phyloP scores from a whole-genome alignment of 495 filamentous ascomycete genomes.

The Podospora pseudopauciseta region DNA sequence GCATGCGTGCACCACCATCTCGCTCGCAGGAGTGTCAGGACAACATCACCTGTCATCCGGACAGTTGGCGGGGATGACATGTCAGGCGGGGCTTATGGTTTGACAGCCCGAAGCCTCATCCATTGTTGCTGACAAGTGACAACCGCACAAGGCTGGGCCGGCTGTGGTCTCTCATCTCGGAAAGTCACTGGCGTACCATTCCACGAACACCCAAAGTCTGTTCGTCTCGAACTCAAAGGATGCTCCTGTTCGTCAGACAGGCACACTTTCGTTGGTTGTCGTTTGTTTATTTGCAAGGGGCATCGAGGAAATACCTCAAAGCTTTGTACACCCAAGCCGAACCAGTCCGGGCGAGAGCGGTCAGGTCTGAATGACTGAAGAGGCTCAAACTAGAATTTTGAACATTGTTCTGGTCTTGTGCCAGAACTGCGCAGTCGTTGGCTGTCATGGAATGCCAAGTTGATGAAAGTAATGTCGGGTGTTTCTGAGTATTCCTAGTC shows the following conservation, averaged over 20 bases:
- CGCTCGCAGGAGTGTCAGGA: background rate
- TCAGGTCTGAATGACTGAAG: background rate
- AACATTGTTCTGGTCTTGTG: background rate
- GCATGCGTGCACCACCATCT: background rate
- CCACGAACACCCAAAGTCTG: background rate
- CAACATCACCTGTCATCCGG: slow-evolving; percentile 6
- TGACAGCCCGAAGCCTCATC: slow-evolving; percentile 1
- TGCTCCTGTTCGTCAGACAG: background rate
- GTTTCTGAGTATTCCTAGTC: background rate
- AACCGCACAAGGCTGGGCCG: background rate
- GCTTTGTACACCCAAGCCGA: background rate
- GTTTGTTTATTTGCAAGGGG: background rate
- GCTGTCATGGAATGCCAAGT: background rate
- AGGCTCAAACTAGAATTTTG: background rate
- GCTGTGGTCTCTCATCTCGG: background rate
- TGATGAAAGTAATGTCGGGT: background rate
- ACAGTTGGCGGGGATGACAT: background rate
- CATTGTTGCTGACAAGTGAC: background rate
- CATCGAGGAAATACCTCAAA: background rate
- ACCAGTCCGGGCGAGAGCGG: background rate
- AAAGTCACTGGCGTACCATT: background rate
- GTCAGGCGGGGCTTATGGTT: background rate
- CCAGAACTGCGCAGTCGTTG: background rate
- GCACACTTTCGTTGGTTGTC: background rate
- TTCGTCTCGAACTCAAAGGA: background rate